These are phyloP conservation scores for Irpex lacteus DNA, from an alignment of 1,284 basidiomycete species.

Conservation along the genomic window DNA sequence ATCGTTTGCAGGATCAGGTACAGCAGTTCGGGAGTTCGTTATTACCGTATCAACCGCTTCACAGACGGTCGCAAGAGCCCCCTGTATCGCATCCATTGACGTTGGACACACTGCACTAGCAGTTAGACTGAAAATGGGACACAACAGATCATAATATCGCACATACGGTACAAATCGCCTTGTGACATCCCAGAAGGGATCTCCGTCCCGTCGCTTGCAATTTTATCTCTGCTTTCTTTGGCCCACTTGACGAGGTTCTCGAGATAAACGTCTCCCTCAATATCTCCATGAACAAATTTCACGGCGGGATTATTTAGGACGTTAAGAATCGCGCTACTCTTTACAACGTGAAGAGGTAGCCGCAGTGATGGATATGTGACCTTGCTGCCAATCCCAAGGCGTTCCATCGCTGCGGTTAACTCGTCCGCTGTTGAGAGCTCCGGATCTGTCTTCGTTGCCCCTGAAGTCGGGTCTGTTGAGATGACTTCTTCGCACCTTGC, in stretches of 20 bases:
- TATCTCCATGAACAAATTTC: conserved; percentile 71
- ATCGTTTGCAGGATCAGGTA: conserved; percentile 2
- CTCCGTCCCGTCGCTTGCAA: conserved; percentile 67
- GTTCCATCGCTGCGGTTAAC: conserved; percentile 51
- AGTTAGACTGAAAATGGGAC: background rate
- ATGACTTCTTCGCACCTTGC: conserved; percentile 56
- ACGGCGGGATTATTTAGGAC: conserved; percentile 63
- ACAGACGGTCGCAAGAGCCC: conserved; percentile 77
- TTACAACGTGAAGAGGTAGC: conserved; percentile 39
- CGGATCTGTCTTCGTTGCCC: conserved; percentile 1
- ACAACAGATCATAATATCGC: background rate
- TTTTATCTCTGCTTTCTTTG: conserved; percentile 62
- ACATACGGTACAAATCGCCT: conserved; percentile 83
- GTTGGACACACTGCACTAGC: conserved; percentile 58
- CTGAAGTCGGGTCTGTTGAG: background rate
- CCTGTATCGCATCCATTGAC: conserved; percentile 72
- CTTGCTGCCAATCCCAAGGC: conserved; percentile 44
- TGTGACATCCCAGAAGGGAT: conserved; percentile 75
- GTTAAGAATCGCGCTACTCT: conserved; percentile 52
- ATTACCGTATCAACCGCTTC: conserved; percentile 79
- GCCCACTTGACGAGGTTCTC: conserved; percentile 62
- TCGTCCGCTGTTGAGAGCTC: conserved; percentile 27
- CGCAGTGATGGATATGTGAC: conserved; percentile 12
- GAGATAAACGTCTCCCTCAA: conserved; percentile 66
- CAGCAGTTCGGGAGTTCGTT: conserved; percentile 16